These are phyloP conservation scores for Cyphellophora attinorum DNA, from an alignment of 2,329 filamentous ascomycete species.

Conservation along the genomic window DNA sequence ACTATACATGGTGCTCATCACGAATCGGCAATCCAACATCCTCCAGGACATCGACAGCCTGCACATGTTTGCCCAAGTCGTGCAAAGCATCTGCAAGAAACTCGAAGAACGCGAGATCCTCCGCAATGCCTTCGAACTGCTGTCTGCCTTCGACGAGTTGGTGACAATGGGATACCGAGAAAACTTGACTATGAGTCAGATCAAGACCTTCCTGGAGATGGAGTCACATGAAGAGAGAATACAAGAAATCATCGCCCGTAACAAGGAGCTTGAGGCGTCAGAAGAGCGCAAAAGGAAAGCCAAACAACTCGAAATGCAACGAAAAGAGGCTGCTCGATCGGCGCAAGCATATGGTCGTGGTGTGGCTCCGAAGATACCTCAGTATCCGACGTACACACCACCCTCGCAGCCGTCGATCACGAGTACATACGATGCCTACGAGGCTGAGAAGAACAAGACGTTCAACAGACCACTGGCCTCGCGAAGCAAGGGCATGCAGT, in stretches of 20 bases:
- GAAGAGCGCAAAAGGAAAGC: slow-evolving; percentile 98
- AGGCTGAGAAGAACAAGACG: slow-evolving; percentile 93
- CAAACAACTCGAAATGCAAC: slow-evolving; percentile 97
- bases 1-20: slow-evolving; percentile 99
- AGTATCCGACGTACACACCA: slow-evolving; percentile 82
- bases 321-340: slow-evolving; percentile 82
- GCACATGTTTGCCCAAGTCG: slow-evolving; percentile 94
- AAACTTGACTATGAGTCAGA: slow-evolving; percentile 91
- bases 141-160: slow-evolving; percentile 94
- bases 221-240: slow-evolving; percentile 98
- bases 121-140: slow-evolving; percentile 87
- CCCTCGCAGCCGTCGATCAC: slow-evolving; percentile 62
- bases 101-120: slow-evolving; percentile 92
- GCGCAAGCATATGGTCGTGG: slow-evolving; percentile 45
- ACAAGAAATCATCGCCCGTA: slow-evolving; percentile 94
- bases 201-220: slow-evolving; percentile 99
- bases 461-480: slow-evolving; percentile 59
- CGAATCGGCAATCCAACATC: slow-evolving; percentile 98
- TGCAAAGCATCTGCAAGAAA: slow-evolving; percentile 90
- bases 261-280: slow-evolving; percentile 96
- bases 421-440: slow-evolving; percentile 86
- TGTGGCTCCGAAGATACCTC: slow-evolving; percentile 61
- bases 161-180: slow-evolving; percentile 93
- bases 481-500: slow-evolving; percentile 89
- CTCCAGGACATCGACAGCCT: slow-evolving; percentile 98